phyloP scores from a whole-genome alignment of 2,329 filamentous ascomycete genomes.

The Epichloe scottii region DNA sequence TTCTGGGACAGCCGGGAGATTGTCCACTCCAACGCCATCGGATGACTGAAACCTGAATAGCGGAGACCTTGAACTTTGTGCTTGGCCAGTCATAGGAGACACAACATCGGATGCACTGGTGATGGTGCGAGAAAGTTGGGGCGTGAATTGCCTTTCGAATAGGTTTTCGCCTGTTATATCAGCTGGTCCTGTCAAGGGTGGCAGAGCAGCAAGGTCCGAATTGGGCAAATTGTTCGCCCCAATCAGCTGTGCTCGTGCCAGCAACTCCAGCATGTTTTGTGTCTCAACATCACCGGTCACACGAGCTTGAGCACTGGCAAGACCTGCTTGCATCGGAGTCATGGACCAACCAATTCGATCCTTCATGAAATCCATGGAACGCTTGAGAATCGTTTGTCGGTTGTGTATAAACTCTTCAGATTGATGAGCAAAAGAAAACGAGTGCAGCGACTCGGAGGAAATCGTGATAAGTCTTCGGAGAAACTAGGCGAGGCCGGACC shows the following conservation, averaged over 20 bases:
- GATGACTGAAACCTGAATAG: conserved; percentile 7
- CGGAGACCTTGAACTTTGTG: conserved; percentile 11
- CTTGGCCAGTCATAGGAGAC: conserved; percentile 18
- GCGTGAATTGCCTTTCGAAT: conserved; percentile 72
- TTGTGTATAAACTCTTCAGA: conserved; percentile 86
- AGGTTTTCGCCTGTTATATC: conserved; percentile 61
- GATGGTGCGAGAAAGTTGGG: conserved; percentile 38
- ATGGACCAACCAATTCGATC: conserved; percentile 73
- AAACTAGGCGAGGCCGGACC: conserved; percentile 62
- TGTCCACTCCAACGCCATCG: conserved; percentile 8
- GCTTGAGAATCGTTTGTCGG: conserved; percentile 83
- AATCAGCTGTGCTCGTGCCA: conserved; percentile 70
- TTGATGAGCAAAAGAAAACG: conserved; percentile 94
- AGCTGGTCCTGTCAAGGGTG: conserved; percentile 72
- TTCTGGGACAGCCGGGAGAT: conserved; percentile 9
- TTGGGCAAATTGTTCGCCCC: conserved; percentile 50
- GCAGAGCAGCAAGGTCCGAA: conserved; percentile 26
- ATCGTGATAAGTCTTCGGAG: conserved; percentile 79
- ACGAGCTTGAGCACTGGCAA: conserved; percentile 74
- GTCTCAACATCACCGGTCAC: conserved; percentile 73
- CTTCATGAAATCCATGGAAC: conserved; percentile 93
- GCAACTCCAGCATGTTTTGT: conserved; percentile 80
- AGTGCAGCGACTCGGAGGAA: conserved; percentile 91
- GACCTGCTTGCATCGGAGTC: conserved; percentile 53
- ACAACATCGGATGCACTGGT: conserved; percentile 22